Conservation (phyloP, 1,284 basidiomycete genomes). For the Puccinia novopanici region DNA sequence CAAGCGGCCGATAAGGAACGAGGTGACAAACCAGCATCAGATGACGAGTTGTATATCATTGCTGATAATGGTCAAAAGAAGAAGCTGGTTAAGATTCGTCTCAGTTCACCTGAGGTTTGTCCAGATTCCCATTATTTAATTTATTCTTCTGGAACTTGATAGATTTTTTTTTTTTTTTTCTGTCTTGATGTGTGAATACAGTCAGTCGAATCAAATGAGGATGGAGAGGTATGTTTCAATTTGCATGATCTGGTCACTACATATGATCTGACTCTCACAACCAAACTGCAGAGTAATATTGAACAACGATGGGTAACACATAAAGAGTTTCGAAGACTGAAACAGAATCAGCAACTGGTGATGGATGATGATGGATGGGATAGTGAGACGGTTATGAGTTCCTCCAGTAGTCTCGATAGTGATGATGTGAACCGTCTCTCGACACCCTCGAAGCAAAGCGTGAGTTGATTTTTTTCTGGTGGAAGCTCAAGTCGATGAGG, state of each 20-base stretch:
- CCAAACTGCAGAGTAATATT: not conserved
- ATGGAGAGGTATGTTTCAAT: not conserved
- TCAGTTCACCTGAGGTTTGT: slow-evolving; percentile 25
- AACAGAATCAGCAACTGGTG: slow-evolving; percentile 9
- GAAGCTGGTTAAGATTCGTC: slow-evolving; percentile 43
- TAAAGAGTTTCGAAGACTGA: slow-evolving; percentile 35
- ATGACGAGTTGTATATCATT: slow-evolving; percentile 36
- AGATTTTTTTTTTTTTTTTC: not conserved
- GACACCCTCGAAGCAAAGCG: slow-evolving; percentile 18
- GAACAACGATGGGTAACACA: slow-evolving; percentile 48
- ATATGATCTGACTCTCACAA: not conserved
- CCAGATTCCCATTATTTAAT: not conserved
- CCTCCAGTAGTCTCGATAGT: slow-evolving; percentile 5
- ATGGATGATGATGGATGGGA: slow-evolving; percentile 33
- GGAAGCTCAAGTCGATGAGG: not conserved
- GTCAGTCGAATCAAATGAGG: slow-evolving; percentile 13
- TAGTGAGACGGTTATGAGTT: slow-evolving; percentile 22
- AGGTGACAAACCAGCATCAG: not conserved
- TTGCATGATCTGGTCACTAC: not conserved
- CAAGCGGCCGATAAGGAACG: no score
- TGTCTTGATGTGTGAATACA: not conserved
- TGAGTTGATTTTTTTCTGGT: not conserved
- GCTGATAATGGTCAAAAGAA: slow-evolving; percentile 43
- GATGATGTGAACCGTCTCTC: slow-evolving; percentile 5
- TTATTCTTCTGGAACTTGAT: not conserved